Base-by-base conservation (phyloP, 2,329 filamentous ascomycete species). In the Beauveria bassiana region DNA sequence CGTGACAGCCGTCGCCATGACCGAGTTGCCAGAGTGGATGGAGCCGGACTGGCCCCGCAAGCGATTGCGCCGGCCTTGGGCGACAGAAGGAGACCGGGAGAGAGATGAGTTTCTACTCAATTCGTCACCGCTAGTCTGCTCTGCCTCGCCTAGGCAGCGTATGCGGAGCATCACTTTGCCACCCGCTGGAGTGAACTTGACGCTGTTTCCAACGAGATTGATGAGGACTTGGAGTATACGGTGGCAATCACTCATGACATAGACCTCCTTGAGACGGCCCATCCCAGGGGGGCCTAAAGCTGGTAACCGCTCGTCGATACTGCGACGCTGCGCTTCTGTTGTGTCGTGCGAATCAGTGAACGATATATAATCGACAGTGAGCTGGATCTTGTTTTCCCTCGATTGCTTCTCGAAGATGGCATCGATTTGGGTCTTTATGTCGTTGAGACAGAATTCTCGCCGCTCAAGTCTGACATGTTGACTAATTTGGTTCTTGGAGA, bases 401-500 rank as follows among this genome's bases (percentile, higher is more conserved):
- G 91, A 90, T 73, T 96, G 91, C 69, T 93, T 93, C 69, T 93
- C 90, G 69, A 96, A 97, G 59, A 96, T 96, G 9, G 90, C 89
- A 22, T 89, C 74, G 16, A 96, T 81, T 71, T 97, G 93, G 0
- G 89, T 87, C 65, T 87, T 87, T 64, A 97, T 86, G 65, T 97
- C 92, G 22, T 86, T 86, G 38, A 97, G 71, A 9, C 88, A 81
- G 68, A 97, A 97, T 67, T 96, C 92, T 64, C 85, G 89, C 71
- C 96, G 88, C 67, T 96, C 91, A 1, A 96, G 78, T 46, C 79
- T 87, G 47, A 96, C 78, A 64, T 93, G 87, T 67, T 96, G 90
- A 2, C 92, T 92, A 55, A 96, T 92, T 73, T 96, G 91, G 69
- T 97, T 97, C 74, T 96, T 96, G 70, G 90, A 95, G 74, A 97